A percentile compares a stretch with the other conserved stretches of the same genome.
phyloP scores from a whole-genome alignment of 306 rosid species.

The Cajanus cajan region DNA sequence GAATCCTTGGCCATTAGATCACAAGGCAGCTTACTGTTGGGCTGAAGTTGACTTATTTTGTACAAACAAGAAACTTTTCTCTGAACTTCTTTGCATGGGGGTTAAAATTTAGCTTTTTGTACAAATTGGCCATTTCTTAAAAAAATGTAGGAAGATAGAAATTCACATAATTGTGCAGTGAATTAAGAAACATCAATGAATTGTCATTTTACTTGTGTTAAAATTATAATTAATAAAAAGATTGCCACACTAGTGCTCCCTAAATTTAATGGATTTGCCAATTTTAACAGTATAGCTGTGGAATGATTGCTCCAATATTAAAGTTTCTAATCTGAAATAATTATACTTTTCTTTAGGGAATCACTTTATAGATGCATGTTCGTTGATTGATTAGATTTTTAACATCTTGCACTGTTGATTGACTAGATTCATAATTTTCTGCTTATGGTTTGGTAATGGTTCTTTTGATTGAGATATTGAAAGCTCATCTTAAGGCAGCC shows the following conservation, averaged over 20 bases:
- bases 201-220: neutral
- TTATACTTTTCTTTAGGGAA: neutral
- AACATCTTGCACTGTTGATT: neutral
- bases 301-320: neutral
- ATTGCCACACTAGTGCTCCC: neutral
- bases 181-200: neutral
- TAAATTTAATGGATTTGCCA: conserved; percentile 1
- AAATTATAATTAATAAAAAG: neutral
- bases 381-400: conserved; percentile 6
- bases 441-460: conserved; percentile 2
- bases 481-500: neutral
- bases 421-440: neutral
- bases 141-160: neutral
- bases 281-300: neutral
- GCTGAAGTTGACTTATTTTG: neutral
- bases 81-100: neutral
- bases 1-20: neutral
- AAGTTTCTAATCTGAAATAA: neutral
- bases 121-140: neutral
- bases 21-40: neutral
- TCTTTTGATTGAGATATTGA: conserved; percentile 2
- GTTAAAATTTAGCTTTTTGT: conserved; percentile 6
- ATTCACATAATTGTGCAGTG: neutral
- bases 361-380: neutral
- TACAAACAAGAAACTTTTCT: neutral